These are phyloP conservation scores for Boletus speciosus DNA, from an alignment of 768 basidiomycete species.

Conservation along the genomic window DNA sequence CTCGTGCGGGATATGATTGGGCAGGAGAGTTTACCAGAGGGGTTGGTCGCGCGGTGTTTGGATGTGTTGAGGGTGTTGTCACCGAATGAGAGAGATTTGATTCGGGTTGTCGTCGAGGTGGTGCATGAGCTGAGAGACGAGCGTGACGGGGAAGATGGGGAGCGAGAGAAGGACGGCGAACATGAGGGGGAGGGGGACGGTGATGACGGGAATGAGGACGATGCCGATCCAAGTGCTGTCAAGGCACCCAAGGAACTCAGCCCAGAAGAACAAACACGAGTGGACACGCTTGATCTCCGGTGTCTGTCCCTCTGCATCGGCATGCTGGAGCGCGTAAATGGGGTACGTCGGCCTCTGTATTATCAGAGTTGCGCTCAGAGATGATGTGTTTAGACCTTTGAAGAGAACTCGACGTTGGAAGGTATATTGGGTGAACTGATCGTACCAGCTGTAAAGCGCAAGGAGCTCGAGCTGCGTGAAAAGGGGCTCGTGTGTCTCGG, in stretches of 20 bases:
- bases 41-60: slow-evolving; percentile 68
- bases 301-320: slow-evolving; percentile 77
- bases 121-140: slow-evolving; percentile 70
- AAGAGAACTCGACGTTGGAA: slow-evolving; percentile 68
- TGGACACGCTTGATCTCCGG: slow-evolving; percentile 65
- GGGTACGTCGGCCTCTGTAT: slow-evolving; percentile 45
- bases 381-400: slow-evolving; percentile 39
- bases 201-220: slow-evolving; percentile 2
- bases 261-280: slow-evolving; percentile 54
- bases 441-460: slow-evolving; percentile 85
- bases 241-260: slow-evolving; percentile 41
- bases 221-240: background rate
- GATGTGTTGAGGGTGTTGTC: slow-evolving; percentile 78
- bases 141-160: slow-evolving; percentile 41
- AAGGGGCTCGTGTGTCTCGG: slow-evolving; percentile 68
- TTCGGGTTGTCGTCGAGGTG: slow-evolving; percentile 84
- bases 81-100: slow-evolving; percentile 75
- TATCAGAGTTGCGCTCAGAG: background rate
- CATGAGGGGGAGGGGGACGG: slow-evolving; percentile 36
- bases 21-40: slow-evolving; percentile 63
- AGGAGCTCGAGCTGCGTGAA: slow-evolving; percentile 67
- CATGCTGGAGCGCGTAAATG: slow-evolving; percentile 82
- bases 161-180: slow-evolving; percentile 29
- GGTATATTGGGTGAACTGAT: slow-evolving; percentile 78
- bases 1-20: slow-evolving; percentile 85